Evolutionary conservation across 2,329 filamentous ascomycete genomes (phyloP).

Genomic region (Paracoccidioides brasiliensis): DNA sequence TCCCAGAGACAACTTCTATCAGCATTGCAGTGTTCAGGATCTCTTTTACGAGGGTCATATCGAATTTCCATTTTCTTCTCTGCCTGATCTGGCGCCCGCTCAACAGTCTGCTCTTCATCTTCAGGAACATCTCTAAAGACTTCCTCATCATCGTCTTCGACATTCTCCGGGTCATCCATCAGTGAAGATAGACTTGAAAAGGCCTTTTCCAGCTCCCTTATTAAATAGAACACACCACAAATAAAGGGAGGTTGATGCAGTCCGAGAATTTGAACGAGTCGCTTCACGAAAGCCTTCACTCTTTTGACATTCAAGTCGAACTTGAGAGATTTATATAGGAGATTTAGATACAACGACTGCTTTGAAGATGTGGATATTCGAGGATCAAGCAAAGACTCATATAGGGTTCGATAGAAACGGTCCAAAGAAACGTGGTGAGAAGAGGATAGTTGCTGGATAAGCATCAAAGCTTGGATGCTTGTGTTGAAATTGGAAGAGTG

Average conservation of each 20-base stretch:
- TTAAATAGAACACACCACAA: slow-evolving; percentile 81
- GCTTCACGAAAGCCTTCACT: slow-evolving; percentile 91
- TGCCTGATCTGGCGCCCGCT: slow-evolving; percentile 15
- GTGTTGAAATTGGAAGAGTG: slow-evolving; percentile 99
- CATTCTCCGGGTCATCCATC: slow-evolving; percentile 66
- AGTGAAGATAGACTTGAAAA: slow-evolving; percentile 73
- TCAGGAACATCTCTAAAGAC: slow-evolving; percentile 54
- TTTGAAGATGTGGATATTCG: slow-evolving; percentile 83
- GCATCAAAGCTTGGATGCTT: slow-evolving; percentile 82
- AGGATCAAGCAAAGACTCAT: slow-evolving; percentile 86
- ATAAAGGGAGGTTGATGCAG: slow-evolving; percentile 87
- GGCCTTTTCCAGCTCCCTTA: slow-evolving; percentile 63
- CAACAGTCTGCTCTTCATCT: slow-evolving; percentile 31
- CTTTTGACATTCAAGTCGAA: slow-evolving; percentile 79
- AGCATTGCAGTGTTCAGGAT: slow-evolving; percentile 87
- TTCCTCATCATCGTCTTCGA: slow-evolving; percentile 54
- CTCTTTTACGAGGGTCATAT: slow-evolving; percentile 83
- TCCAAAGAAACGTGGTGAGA: slow-evolving; percentile 72
- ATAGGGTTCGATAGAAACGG: slow-evolving; percentile 87
- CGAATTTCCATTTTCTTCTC: slow-evolving; percentile 22
- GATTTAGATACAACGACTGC: slow-evolving; percentile 86
- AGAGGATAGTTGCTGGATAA: slow-evolving; percentile 83
- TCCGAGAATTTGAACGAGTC: slow-evolving; percentile 73
- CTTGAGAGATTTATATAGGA: slow-evolving; percentile 79
- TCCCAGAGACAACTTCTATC: slow-evolving; percentile 91